Evolutionary conservation across 2,329 filamentous ascomycete genomes (phyloP), one percentile per base, ranked within the genome.

Genomic region (Cryphonectria japonica): DNA sequence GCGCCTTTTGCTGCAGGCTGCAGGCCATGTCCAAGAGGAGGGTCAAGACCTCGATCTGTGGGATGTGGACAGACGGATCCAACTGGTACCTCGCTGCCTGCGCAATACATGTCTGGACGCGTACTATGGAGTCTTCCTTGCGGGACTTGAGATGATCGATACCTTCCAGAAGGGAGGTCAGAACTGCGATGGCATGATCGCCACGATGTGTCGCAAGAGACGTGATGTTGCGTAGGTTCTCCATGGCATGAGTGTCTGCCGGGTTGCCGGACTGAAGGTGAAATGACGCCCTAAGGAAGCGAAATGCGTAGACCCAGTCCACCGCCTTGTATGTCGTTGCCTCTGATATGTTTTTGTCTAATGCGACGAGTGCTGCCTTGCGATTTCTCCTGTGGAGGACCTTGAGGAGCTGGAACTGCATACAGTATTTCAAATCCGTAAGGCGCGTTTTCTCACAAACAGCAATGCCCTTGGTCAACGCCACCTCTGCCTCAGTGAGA

Each of bases 271-370:
- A 84, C 75, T 92, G 87, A 66, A 93, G 81, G 71, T 91, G 88
- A 62, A 94, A 86, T 0, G 91, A 89, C 0, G 91, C 88, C 74
- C 93, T 92, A 19, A 95, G 81, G 62, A 95, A 89, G 9, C 92
- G 89, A 76, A 95, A 92, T 0, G 91, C 91, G 77, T 95, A 95
- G 22, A 91, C 85, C 93, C 93, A 95, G 66, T 89, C 87, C 11
- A 86, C 83, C 75, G 92, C 90, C 77, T 90, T 89, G 76, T 82
- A 91, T 82, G 89, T 87, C 78, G 91, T 87, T 41, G 90, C 89
- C 76, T 94, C 90, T 0, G 85, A 82, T 62, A 94, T 92, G 61
- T 91, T 86, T 37, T 86, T 86, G 76, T 95, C 92, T 22, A 93
- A 82, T 0, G 90, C 86, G 73, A 92, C 94, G 76, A 94, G 83